Percentiles rank a stretch among this genome's conserved stretches.
Conservation (phyloP, 2,329 filamentous ascomycete genomes). For the Coniochaeta prunicola region DNA sequence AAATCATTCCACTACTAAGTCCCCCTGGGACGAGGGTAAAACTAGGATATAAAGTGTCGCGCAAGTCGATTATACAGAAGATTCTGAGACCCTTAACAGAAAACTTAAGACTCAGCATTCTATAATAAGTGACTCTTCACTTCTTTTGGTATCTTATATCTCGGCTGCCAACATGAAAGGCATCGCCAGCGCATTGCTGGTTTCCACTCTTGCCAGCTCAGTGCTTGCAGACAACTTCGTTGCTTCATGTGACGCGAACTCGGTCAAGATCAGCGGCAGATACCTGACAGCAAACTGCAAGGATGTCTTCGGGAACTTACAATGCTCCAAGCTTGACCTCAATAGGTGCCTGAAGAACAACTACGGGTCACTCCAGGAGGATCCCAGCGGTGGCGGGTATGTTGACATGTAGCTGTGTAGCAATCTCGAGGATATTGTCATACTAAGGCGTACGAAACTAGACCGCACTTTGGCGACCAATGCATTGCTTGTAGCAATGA, state of each 20-base stretch:
- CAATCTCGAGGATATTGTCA: not conserved
- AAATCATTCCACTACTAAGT: not conserved
- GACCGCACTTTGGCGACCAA: constrained; percentile 13
- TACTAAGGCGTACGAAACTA: not conserved
- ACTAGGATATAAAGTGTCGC: not conserved
- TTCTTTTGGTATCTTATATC: not conserved
- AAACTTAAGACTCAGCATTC: not conserved
- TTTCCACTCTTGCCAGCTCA: not conserved
- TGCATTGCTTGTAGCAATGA: constrained; percentile 15
- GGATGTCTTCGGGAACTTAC: constrained; percentile 10
- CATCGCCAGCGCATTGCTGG: not conserved
- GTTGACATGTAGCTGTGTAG: not conserved
- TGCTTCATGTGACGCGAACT: constrained; percentile 10
- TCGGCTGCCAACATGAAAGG: not conserved
- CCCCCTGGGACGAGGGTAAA: not conserved
- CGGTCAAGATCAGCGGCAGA: constrained; percentile 11
- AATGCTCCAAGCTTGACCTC: constrained; percentile 14
- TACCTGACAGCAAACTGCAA: constrained; percentile 14
- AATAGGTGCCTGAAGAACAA: constrained; percentile 14
- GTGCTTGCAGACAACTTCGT: constrained; percentile 8
- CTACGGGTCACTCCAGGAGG: constrained; percentile 10
- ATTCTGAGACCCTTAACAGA: not conserved
- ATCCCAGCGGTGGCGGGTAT: constrained; percentile 12
- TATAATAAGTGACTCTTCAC: not conserved
- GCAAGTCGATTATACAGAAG: not conserved